Evolutionary conservation across 805 yeast species (phyloP).

Genomic region (Barnettozyma californica): DNA sequence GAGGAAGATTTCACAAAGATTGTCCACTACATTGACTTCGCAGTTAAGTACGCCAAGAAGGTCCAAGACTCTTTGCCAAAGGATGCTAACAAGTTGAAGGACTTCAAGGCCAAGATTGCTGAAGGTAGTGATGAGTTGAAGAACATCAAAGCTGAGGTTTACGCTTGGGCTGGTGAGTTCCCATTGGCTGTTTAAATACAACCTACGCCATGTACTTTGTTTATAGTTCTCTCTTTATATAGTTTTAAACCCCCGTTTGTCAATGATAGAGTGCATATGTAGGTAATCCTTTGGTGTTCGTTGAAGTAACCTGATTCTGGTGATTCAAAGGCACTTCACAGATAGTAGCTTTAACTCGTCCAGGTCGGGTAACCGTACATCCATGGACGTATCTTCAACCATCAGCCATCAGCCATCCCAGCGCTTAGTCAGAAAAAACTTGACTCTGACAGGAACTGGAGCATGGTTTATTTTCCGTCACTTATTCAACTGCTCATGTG

Average conservation of each 20-base stretch:
- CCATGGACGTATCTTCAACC: too few relatives aligned
- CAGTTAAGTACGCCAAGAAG: slow-evolving; percentile 52
- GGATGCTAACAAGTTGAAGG: slow-evolving; percentile 93
- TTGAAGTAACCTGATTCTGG: too few relatives aligned
- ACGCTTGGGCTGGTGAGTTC: slow-evolving; percentile 86
- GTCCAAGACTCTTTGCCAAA: slow-evolving; percentile 78
- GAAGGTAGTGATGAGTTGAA: slow-evolving; percentile 66
- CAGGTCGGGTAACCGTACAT: too few relatives aligned
- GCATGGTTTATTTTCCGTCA: too few relatives aligned
- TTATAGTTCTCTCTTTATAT: slow-evolving; percentile 1
- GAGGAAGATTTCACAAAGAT: slow-evolving; percentile 74
- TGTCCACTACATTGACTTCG: slow-evolving; percentile 72
- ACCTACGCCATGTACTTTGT: not conserved
- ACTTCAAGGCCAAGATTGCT: slow-evolving; percentile 80
- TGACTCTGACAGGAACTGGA: too few relatives aligned
- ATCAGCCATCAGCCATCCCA: too few relatives aligned
- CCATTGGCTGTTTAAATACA: slow-evolving; percentile 52
- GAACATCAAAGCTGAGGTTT: slow-evolving; percentile 69
- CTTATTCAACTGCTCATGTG: too few relatives aligned
- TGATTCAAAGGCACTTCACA: too few relatives aligned
- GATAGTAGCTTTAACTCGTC: too few relatives aligned
- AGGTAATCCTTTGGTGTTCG: not conserved
- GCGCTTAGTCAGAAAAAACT: too few relatives aligned
- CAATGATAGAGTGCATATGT: not conserved
- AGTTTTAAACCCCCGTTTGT: not conserved